Base-by-base conservation (phyloP, 1,284 basidiomycete species). In the Phlebopus sp. region DNA sequence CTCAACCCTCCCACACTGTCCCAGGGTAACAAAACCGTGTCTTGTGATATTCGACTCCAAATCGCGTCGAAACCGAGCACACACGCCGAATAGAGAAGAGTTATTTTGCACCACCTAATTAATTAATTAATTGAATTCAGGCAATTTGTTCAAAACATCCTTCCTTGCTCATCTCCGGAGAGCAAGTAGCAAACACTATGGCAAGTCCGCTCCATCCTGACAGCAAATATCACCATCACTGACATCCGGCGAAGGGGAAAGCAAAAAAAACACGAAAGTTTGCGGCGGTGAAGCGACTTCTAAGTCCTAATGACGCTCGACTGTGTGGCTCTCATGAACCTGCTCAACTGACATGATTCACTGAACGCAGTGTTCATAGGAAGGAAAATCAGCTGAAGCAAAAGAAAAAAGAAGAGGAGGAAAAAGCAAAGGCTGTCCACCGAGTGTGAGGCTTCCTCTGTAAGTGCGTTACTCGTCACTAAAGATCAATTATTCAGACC, bases 211-310 rank as follows among this genome's bases (percentile, higher is more conserved):
- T 18, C 1, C 36, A 25, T 3, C 13, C 6, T 35, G 9, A 18
- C 5, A 0, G 35, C 11, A 6, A 11, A 11, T 21, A 29, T 29
- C 27, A 5, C 27, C 5, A 29, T 25, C 5, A 40, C 41, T 10
- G 25, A 37, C 42, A 4, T 5, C 14, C 9, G 38, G 25, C 48
- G 13, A 52, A 94, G 95, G 91, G 85, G n/a, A 95, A 87, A 72
- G 91, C 91, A 42, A 93, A 92, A 68, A 94, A 92, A 69, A 95
- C 93, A 1, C 81, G 93, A 68, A 97, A 97, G 69, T 97, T 97
- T 68, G 95, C 93, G 4, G 75, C 86, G 6, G 93, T 97, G 39
- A 99, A 99, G 72, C 89, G 96, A 13, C 81, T 99, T 77, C 74
- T 99, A 55, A 96, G 94, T 64, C 95, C 97, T 0, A 92, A 88